These are phyloP conservation scores for Phlyctochytrium bullatum DNA, from an alignment of 192 early-diverging fungal genomes.

Conservation along the genomic window DNA sequence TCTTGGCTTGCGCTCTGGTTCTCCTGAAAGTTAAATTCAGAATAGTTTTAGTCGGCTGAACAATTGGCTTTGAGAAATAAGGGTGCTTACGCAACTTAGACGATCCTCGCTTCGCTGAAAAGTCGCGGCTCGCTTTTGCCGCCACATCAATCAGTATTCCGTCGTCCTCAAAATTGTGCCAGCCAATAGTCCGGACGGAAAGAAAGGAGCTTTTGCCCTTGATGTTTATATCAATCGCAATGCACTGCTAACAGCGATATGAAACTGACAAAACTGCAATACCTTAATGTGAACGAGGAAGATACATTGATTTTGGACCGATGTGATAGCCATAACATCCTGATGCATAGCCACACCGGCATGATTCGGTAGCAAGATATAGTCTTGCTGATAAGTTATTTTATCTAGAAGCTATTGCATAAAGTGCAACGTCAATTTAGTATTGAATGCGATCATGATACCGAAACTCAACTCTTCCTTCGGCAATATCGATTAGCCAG, in stretches of 20 bases:
- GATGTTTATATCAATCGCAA: no score
- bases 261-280: constrained; percentile 5
- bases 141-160: constrained; percentile 32
- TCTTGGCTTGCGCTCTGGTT: no score
- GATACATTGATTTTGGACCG: constrained; percentile 70
- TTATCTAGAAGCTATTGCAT: constrained; percentile 52
- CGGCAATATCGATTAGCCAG: constrained; percentile 57
- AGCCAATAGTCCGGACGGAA: constrained; percentile 59
- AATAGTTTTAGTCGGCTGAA: no score
- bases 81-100: no score
- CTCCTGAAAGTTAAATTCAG: no score
- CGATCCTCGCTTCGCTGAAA: no score
- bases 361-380: constrained; percentile 63
- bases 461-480: constrained; percentile 48
- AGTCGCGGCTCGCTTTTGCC: no score
- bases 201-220: constrained; percentile 57
- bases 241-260: not conserved
- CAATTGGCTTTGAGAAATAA: no score
- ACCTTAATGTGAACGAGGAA: constrained; percentile 65
- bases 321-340: constrained; percentile 62
- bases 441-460: not conserved
- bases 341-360: constrained; percentile 65
- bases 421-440: not conserved
- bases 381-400: constrained; percentile 55
- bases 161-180: constrained; percentile 64